Evolutionary conservation across 805 yeast genomes (phyloP).

Genomic region (Candida sakaeoensis): DNA sequence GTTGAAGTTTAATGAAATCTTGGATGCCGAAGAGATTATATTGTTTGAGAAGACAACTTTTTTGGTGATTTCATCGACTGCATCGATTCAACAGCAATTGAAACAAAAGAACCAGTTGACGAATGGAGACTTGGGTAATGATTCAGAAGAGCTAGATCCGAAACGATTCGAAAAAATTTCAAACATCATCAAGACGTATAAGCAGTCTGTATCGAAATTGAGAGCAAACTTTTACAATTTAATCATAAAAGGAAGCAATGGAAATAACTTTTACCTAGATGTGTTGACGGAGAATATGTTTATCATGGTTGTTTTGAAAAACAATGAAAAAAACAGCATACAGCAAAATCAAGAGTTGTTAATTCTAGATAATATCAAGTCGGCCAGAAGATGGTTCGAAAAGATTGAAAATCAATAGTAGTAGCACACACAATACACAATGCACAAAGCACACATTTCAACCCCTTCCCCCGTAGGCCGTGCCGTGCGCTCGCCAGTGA

Average conservation of each 20-base stretch:
- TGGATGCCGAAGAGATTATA: constrained; percentile 86
- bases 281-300: constrained; percentile 58
- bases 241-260: constrained; percentile 58
- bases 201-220: constrained; percentile 85
- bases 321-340: constrained; percentile 16
- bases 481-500: too few relatives aligned
- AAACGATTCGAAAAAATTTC: constrained; percentile 92
- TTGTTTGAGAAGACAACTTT: constrained; percentile 93
- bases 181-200: constrained; percentile 88
- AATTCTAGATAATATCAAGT: constrained; percentile 53
- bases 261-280: constrained; percentile 46
- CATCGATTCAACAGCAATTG: constrained; percentile 33
- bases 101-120: constrained; percentile 2
- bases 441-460: too few relatives aligned
- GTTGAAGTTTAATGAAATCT: constrained; percentile 62
- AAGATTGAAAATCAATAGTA: constrained; percentile 29
- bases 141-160: constrained; percentile 58
- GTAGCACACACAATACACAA: too few relatives aligned
- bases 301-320: constrained; percentile 54
- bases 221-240: constrained; percentile 80
- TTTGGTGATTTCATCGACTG: constrained; percentile 66
- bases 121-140: background rate
- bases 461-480: background rate
- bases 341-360: constrained; percentile 39
- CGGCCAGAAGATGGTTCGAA: constrained; percentile 54